Percentiles rank a stretch among this genome's conserved stretches.
phyloP scores from a whole-genome alignment of 1,284 basidiomycete genomes.

The Cutaneotrichosporon dermatis region DNA sequence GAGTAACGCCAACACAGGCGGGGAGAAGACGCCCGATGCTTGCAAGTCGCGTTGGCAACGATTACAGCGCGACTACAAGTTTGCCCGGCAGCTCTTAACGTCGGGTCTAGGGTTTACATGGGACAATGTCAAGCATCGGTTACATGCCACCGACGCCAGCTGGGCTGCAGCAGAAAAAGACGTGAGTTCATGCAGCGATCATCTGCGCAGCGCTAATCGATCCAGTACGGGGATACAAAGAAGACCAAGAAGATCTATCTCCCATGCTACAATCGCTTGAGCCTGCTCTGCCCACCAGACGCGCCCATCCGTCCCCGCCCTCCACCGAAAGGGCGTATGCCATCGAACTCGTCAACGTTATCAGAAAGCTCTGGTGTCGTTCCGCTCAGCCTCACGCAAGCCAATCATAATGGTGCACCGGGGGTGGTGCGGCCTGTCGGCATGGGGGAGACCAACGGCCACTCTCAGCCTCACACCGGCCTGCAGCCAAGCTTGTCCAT shows the following conservation, averaged over 20 bases:
- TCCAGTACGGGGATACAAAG: constrained; percentile 23
- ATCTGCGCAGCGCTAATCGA: constrained; percentile 3
- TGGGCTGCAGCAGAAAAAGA: constrained; percentile 34
- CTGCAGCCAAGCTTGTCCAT: constrained; percentile 11
- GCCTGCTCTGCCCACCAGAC: constrained; percentile 29
- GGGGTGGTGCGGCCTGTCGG: neutral
- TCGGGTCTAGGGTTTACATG: constrained; percentile 30
- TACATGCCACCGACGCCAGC: constrained; percentile 26
- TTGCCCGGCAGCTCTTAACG: constrained; percentile 33
- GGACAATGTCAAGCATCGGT: constrained; percentile 26
- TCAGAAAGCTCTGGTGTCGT: constrained; percentile 19
- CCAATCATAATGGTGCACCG: neutral
- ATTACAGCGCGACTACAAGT: constrained; percentile 41
- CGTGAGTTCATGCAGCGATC: constrained; percentile 1
- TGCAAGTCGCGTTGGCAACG: constrained; percentile 45
- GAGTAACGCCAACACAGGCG: constrained; percentile 29
- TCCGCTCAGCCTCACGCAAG: constrained; percentile 8
- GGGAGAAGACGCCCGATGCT: constrained; percentile 43
- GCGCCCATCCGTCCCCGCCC: constrained; percentile 4
- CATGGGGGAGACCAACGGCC: constrained; percentile 2
- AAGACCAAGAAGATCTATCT: constrained; percentile 39
- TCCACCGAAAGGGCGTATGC: constrained; percentile 10
- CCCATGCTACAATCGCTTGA: constrained; percentile 34
- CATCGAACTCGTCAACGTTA: constrained; percentile 13
- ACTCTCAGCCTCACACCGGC: constrained; percentile 5